Conservation (phyloP, 2,329 filamentous ascomycete species). For the Penicillium sp. region DNA sequence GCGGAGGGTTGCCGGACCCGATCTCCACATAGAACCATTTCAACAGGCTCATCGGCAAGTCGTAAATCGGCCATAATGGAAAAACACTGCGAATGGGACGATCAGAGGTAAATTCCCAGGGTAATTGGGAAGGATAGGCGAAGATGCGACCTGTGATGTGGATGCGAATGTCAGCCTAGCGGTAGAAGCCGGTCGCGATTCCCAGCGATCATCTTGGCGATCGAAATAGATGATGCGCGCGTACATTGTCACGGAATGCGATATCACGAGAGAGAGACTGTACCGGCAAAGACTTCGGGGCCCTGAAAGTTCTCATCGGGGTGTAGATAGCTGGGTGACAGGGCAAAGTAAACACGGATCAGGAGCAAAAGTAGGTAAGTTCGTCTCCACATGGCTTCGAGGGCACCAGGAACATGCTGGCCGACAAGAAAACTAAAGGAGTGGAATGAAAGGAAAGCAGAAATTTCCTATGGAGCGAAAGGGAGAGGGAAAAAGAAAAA, state of each 20-base stretch:
- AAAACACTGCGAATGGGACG: slow-evolving; percentile 92
- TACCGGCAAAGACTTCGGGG: slow-evolving; percentile 94
- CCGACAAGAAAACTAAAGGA: slow-evolving; percentile 4
- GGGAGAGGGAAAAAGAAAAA: slow-evolving; percentile 4
- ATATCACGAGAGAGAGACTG: slow-evolving; percentile 28
- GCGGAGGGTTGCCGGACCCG: slow-evolving; percentile 65
- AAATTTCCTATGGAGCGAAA: slow-evolving; percentile 3
- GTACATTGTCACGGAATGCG: not conserved
- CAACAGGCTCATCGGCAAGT: slow-evolving; percentile 84
- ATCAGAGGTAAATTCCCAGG: slow-evolving; percentile 92
- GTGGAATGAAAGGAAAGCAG: slow-evolving; percentile 3
- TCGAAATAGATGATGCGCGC: too few species aligned
- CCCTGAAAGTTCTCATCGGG: slow-evolving; percentile 99
- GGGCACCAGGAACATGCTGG: slow-evolving; percentile 17
- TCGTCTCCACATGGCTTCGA: slow-evolving; percentile 73
- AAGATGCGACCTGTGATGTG: slow-evolving; percentile 73
- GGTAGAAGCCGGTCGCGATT: too few species aligned
- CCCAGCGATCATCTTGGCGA: too few species aligned
- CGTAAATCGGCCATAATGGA: slow-evolving; percentile 92
- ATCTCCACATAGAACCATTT: slow-evolving; percentile 89
- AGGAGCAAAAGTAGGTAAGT: slow-evolving; percentile 78
- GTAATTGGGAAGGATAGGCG: slow-evolving; percentile 78
- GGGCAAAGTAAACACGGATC: slow-evolving; percentile 85
- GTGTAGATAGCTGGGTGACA: slow-evolving; percentile 93
- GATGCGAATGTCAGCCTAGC: not conserved